phyloP scores from a whole-genome alignment of 352 stramenopile species.

The Globisporangium carolinianum region DNA sequence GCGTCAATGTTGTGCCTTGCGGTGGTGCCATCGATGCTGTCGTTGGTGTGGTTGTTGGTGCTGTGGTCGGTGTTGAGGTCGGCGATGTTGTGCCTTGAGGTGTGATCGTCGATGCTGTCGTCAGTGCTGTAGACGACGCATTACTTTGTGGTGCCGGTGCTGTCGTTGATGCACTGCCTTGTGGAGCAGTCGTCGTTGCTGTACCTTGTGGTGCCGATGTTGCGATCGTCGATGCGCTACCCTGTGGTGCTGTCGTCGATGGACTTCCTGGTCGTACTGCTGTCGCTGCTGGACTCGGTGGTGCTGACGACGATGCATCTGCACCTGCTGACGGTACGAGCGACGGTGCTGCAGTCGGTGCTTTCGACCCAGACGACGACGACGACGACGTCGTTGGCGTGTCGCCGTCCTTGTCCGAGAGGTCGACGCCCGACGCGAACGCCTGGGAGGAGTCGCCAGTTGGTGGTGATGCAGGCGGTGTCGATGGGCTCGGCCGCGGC shows the following conservation, averaged over 20 bases:
- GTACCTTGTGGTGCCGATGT: background rate
- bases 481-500: background rate
- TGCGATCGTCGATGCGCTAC: background rate
- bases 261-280: too few species aligned
- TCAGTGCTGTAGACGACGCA: too few species aligned
- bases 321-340: too few species aligned
- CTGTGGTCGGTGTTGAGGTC: too few species aligned
- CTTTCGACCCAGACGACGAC: slow-evolving; percentile 1
- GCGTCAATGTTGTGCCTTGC: background rate
- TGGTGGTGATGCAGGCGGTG: background rate
- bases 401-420: slow-evolving; percentile 1
- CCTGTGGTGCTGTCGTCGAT: background rate
- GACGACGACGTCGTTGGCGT: slow-evolving; percentile 1
- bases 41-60: too few species aligned
- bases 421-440: background rate
- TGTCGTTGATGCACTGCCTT: too few species aligned
- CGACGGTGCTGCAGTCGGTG: background rate
- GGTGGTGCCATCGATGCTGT: background rate
- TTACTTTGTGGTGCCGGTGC: too few species aligned
- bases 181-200: background rate
- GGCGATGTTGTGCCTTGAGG: too few species aligned
- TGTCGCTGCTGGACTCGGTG: background rate
- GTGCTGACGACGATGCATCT: too few species aligned
- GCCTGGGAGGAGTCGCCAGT: slow-evolving; percentile 4
- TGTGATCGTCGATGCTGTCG: too few species aligned